Conservation (phyloP, 148 eudicot genomes). For the Linanthus parryae region DNA sequence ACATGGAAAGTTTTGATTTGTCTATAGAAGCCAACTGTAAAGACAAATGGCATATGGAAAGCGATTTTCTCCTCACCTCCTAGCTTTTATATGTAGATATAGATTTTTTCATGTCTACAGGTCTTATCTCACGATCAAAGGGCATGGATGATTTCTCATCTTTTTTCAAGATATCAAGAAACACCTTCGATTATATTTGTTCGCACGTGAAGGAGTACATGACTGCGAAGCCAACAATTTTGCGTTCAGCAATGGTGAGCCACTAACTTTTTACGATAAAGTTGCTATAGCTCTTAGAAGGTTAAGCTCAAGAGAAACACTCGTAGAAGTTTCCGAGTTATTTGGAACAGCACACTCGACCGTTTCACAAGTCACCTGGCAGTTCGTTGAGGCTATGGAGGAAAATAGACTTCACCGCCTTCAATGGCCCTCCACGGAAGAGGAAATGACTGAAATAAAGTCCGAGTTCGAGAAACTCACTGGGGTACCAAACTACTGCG, state of each 20-base stretch:
- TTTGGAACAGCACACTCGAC: slow-evolving; percentile 72
- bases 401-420: slow-evolving; percentile 64
- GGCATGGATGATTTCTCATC: slow-evolving; percentile 45
- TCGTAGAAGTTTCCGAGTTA: slow-evolving; percentile 51
- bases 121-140: slow-evolving; percentile 34
- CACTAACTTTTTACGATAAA: slow-evolving; percentile 52
- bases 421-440: slow-evolving; percentile 67
- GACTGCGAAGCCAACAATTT: slow-evolving; percentile 49
- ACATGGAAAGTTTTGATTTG: too few relatives aligned
- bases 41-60: too few relatives aligned
- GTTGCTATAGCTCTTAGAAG: slow-evolving; percentile 84
- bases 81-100: too few relatives aligned
- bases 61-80: too few relatives aligned
- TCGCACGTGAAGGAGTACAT: slow-evolving; percentile 60
- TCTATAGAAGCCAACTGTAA: too few relatives aligned
- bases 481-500: slow-evolving; percentile 88
- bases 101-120: too few relatives aligned
- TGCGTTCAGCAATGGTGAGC: slow-evolving; percentile 49
- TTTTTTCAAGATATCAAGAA: slow-evolving; percentile 61
- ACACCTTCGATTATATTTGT: slow-evolving; percentile 76
- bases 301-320: slow-evolving; percentile 76
- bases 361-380: slow-evolving; percentile 93
- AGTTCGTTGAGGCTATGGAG: slow-evolving; percentile 84
- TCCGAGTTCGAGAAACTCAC: slow-evolving; percentile 59
- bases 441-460: slow-evolving; percentile 52